Evolutionary conservation across 2,329 filamentous ascomycete species (phyloP).

Genomic region (Ophiocordyceps australis): DNA sequence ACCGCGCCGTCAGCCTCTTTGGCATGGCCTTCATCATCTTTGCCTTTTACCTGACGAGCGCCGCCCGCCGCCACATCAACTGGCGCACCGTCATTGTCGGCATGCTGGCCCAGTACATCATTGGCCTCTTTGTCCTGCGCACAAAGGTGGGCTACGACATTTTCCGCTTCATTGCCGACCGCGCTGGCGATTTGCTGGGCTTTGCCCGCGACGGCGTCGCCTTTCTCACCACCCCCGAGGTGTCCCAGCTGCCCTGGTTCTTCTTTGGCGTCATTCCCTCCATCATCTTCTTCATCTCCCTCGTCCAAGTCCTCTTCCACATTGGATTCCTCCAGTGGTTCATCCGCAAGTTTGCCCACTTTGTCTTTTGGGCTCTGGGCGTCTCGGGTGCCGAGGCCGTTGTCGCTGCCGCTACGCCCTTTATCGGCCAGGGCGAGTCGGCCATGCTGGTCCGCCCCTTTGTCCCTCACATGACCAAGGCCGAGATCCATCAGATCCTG

Average conservation of each 20-base stretch:
- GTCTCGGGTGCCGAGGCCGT: slow-evolving; percentile 89
- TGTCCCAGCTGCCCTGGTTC: slow-evolving; percentile 43
- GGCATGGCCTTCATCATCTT: slow-evolving; percentile 56
- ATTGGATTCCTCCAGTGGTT: slow-evolving; percentile 76
- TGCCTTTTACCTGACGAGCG: slow-evolving; percentile 52
- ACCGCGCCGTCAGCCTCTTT: slow-evolving; percentile 66
- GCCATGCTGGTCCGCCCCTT: slow-evolving; percentile 85
- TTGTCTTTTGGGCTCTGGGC: slow-evolving; percentile 80
- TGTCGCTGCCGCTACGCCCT: slow-evolving; percentile 80
- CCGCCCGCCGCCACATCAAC: slow-evolving; percentile 41
- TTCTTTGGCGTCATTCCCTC: slow-evolving; percentile 66
- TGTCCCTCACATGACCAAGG: slow-evolving; percentile 66
- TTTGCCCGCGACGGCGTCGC: slow-evolving; percentile 56
- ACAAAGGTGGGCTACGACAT: slow-evolving; percentile 73
- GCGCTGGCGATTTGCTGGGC: slow-evolving; percentile 56
- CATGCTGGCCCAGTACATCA: slow-evolving; percentile 74
- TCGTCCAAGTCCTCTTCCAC: slow-evolving; percentile 79
- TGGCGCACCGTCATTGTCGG: slow-evolving; percentile 78
- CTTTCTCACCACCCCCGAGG: slow-evolving; percentile 39
- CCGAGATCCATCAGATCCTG: slow-evolving; percentile 87
- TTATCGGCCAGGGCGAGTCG: slow-evolving; percentile 87
- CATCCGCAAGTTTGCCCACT: slow-evolving; percentile 67
- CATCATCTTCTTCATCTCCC: slow-evolving; percentile 88
- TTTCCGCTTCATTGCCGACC: slow-evolving; percentile 69
- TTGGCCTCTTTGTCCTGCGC: slow-evolving; percentile 75